Evolutionary conservation across 176 grass and related monocot genomes (phyloP), one percentile per base, ranked within the genome.

Genomic region (Aegilops umbellulata): DNA sequence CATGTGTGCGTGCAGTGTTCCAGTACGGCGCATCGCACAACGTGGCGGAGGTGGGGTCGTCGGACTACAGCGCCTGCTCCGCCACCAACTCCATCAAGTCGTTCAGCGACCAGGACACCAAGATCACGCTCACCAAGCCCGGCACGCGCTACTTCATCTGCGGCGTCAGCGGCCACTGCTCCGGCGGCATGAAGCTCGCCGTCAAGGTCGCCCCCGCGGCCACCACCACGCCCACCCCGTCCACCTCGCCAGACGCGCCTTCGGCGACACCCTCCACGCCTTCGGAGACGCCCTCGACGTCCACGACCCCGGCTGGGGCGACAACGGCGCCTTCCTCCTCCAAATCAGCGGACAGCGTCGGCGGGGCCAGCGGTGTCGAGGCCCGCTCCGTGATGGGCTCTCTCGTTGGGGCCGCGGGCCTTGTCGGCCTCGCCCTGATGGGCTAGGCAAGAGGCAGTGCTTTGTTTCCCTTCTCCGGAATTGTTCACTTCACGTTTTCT

Each of bases 81-180:
- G n/a, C 88, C 13, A 65, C 81, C 83, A 95, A 91, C 84, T 87
- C 93, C 49, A 87, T 95, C 60, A 78, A 95, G 57, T 92, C 88
- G 19, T 95, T 80, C 91, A 95, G 81, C 76, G 91, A 98, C 70
- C 91, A 98, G 86, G 95, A 92, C 91, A 98, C 90, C 58, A 95
- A 89, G 91, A 84, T 98, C 91, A 71, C 74, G 22, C 95, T 98
- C 57, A 82, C 88, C 24, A 87, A 85, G 62, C 34, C 95, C 9
- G 95, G 95, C 26, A 94, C 86, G 20, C 93, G 93, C 49, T 98
- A 98, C 91, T 98, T 98, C 95, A 89, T 98, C 84, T 98, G 95
- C 69, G 91, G 91, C 29, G 42, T 88, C 23, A 15, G 81, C 8
- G 90, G 93, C 17, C 93, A 95, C 90, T 98, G 95, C 84, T n/a